phyloP scores from a whole-genome alignment of 208 protist species.

The Wallacemonas sp. region DNA sequence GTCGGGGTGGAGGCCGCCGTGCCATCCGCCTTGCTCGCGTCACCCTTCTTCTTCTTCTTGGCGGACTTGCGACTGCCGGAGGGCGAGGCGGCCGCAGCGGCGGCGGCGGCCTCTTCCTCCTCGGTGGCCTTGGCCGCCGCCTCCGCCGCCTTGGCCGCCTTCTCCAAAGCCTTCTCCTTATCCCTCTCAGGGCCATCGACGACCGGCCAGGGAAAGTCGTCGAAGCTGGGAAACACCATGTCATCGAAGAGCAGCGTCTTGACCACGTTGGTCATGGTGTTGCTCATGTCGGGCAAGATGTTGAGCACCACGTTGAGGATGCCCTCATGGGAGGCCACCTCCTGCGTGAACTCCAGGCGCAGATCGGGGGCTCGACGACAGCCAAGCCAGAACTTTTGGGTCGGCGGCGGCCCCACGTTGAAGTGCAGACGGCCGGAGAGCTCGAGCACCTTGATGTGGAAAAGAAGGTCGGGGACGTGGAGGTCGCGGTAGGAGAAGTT shows the following conservation, averaged over 20 bases:
- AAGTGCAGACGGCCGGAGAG: slow-evolving; percentile 74
- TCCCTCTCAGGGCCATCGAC: slow-evolving; percentile 25
- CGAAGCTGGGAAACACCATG: slow-evolving; percentile 80
- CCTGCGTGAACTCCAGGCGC: slow-evolving; percentile 75
- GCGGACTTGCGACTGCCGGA: slow-evolving; percentile 1
- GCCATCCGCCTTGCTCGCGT: neutral
- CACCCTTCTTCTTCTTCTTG: slow-evolving; percentile 16
- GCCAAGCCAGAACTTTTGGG: slow-evolving; percentile 78
- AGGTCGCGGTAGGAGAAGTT: slow-evolving; percentile 67
- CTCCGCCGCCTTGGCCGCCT: slow-evolving; percentile 12
- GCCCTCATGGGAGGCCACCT: slow-evolving; percentile 73
- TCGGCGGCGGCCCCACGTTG: slow-evolving; percentile 71
- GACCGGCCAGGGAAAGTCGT: slow-evolving; percentile 80
- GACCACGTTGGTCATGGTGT: slow-evolving; percentile 67
- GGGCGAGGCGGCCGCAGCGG: no score
- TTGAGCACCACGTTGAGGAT: slow-evolving; percentile 65
- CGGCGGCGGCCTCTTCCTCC: neutral
- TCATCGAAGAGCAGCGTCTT: slow-evolving; percentile 77
- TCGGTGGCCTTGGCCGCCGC: neutral
- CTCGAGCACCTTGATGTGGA: slow-evolving; percentile 77
- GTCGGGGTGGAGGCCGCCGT: no score
- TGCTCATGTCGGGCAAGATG: slow-evolving; percentile 75
- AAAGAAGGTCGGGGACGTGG: slow-evolving; percentile 71
- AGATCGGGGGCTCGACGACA: slow-evolving; percentile 58
- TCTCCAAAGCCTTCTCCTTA: slow-evolving; percentile 6